phyloP scores from a whole-genome alignment of 2,329 filamentous ascomycete genomes.

The Calonectria henricotiae region DNA sequence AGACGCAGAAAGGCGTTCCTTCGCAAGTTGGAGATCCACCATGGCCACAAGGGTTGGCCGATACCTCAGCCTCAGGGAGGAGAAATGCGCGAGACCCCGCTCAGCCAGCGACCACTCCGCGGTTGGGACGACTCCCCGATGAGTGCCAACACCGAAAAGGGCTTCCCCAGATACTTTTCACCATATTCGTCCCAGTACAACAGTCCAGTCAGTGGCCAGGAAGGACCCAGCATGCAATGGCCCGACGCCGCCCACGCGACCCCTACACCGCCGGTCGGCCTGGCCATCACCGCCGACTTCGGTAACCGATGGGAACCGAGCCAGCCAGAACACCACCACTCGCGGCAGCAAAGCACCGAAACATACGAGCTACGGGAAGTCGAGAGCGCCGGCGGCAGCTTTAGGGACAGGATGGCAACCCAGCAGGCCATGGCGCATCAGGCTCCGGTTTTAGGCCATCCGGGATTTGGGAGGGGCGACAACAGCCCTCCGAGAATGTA shows the following conservation, averaged over 20 bases:
- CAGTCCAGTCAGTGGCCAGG: constrained; percentile 67
- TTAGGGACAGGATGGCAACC: constrained; percentile 17
- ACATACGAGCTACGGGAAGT: constrained; percentile 26
- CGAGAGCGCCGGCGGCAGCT: constrained; percentile 28
- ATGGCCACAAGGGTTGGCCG: constrained; percentile 59
- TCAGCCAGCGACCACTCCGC: constrained; percentile 69
- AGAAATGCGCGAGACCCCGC: constrained; percentile 62
- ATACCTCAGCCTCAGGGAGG: constrained; percentile 46
- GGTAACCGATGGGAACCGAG: constrained; percentile 24
- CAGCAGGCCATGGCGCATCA: constrained; percentile 11
- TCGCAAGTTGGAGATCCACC: constrained; percentile 63
- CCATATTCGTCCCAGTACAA: constrained; percentile 75
- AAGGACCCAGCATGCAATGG: constrained; percentile 33
- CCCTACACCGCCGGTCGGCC: constrained; percentile 21
- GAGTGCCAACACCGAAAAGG: constrained; percentile 61
- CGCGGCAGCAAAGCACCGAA: constrained; percentile 15
- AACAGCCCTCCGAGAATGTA: constrained; percentile 19
- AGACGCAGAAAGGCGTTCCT: constrained; percentile 70
- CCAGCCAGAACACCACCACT: constrained; percentile 4
- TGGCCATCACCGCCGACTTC: constrained; percentile 28
- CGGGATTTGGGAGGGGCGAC: background rate
- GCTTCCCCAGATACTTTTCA: constrained; percentile 69
- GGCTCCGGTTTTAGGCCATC: constrained; percentile 21
- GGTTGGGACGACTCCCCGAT: constrained; percentile 71
- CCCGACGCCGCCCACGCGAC: constrained; percentile 20